phyloP scores from a whole-genome alignment of 2,329 filamentous ascomycete genomes.

The Myriosclerotinia duriaeana region DNA sequence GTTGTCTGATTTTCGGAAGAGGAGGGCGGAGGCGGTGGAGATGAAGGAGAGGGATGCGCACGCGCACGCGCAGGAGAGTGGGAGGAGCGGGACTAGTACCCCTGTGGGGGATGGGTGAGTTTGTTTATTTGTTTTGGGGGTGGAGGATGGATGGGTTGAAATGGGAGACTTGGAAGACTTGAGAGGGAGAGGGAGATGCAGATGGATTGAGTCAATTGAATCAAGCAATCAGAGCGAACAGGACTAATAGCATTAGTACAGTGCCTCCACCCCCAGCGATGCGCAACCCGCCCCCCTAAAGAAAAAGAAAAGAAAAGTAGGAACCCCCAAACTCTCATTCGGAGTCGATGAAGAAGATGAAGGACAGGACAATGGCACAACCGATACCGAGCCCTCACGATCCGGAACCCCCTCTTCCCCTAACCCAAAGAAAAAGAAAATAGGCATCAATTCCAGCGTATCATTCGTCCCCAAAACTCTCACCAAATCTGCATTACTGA shows the following conservation, averaged over 20 bases:
- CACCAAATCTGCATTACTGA: conserved; percentile 73
- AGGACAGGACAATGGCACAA: conserved; percentile 40
- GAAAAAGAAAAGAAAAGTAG: conserved; percentile 48
- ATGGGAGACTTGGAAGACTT: background rate
- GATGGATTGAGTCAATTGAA: background rate
- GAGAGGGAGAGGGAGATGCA: background rate
- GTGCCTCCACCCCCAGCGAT: conserved; percentile 46
- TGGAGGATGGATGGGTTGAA: background rate
- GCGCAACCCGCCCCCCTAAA: conserved; percentile 40
- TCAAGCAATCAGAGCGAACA: conserved; percentile 8
- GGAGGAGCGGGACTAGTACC: conserved; percentile 29
- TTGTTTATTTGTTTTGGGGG: conserved; percentile 5
- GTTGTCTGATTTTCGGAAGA: conserved; percentile 92
- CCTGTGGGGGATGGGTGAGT: conserved; percentile 57
- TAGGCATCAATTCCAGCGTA: conserved; percentile 63
- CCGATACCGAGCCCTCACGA: conserved; percentile 41
- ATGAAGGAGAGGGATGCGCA: conserved; percentile 80
- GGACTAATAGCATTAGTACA: conserved; percentile 39
- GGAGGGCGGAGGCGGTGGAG: conserved; percentile 90
- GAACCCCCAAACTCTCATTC: conserved; percentile 59
- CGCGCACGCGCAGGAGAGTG: conserved; percentile 29
- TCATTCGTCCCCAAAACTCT: conserved; percentile 68
- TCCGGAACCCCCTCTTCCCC: conserved; percentile 35
- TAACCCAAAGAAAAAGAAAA: conserved; percentile 45
- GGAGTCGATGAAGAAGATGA: conserved; percentile 51